Conservation (phyloP, 495 filamentous ascomycete species). For the Cercophora samala region DNA sequence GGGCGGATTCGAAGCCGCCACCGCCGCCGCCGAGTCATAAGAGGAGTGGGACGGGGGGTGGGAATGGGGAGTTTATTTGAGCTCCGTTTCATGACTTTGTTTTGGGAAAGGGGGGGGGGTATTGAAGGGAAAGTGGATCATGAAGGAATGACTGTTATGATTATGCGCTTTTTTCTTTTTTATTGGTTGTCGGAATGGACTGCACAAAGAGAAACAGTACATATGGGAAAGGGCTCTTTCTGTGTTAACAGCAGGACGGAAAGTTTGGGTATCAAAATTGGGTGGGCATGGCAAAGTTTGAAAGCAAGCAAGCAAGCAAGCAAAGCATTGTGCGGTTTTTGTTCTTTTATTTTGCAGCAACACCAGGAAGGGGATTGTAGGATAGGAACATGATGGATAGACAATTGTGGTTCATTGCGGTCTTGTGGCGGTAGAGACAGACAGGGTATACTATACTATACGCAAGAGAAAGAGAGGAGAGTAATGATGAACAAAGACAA, state of each 20-base stretch:
- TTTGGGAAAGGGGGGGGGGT: too few relatives aligned
- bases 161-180: neutral
- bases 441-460: neutral
- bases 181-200: neutral
- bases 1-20: neutral
- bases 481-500: neutral
- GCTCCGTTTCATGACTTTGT: too few relatives aligned
- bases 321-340: neutral
- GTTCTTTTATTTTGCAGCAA: neutral
- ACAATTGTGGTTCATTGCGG: neutral
- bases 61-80: neutral
- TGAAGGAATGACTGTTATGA: slow-evolving; percentile 1
- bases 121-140: neutral
- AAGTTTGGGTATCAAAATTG: neutral
- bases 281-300: neutral
- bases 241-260: neutral
- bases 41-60: slow-evolving; percentile 6
- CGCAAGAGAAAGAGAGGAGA: neutral
- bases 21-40: neutral
- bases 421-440: neutral
- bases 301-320: neutral
- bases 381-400: neutral
- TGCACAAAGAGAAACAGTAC: neutral
- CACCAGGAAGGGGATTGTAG: neutral
- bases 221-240: neutral